These are phyloP conservation scores for Ephemerocybe angulata DNA, from an alignment of 768 basidiomycete genomes.

Conservation along the genomic window DNA sequence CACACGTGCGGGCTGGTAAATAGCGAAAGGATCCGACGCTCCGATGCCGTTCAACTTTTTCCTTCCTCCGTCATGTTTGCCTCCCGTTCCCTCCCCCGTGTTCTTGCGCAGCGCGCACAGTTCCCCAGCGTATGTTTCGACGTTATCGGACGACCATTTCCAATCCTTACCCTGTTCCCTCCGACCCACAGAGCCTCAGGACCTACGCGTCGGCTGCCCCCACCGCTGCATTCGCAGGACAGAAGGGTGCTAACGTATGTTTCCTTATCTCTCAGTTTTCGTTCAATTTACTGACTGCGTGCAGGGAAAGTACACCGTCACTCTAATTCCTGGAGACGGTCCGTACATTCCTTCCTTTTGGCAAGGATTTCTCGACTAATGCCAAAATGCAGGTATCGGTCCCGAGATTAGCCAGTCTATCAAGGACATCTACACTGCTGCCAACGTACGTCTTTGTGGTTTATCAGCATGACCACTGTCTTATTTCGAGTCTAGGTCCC, in stretches of 20 bases:
- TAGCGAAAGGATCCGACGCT: conserved; percentile 9
- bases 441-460: conserved; percentile 50
- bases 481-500: conserved; percentile 66
- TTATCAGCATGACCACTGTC: conserved; percentile 6
- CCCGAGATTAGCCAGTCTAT: conserved; percentile 97
- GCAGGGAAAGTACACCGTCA: conserved; percentile 95
- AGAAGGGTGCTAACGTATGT: conserved; percentile 84
- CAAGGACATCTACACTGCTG: conserved; percentile 88
- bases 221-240: conserved; percentile 85
- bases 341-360: conserved; percentile 17
- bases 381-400: conserved; percentile 74
- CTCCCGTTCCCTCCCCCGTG: conserved; percentile 50
- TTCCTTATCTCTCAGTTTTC: too few relatives aligned
- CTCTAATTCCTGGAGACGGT: conserved; percentile 97
- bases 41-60: conserved; percentile 19
- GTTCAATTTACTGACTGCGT: background rate
- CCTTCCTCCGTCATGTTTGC: conserved; percentile 51
- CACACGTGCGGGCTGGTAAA: conserved; percentile 12
- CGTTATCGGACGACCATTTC: conserved; percentile 11
- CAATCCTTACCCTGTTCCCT: background rate
- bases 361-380: background rate
- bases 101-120: conserved; percentile 49
- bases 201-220: conserved; percentile 74
- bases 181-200: conserved; percentile 43
- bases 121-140: conserved; percentile 42